A percentile compares a stretch with the other conserved stretches of the same genome.
Conservation (phyloP, 768 basidiomycete genomes). For the Kwoniella dendrophila region DNA sequence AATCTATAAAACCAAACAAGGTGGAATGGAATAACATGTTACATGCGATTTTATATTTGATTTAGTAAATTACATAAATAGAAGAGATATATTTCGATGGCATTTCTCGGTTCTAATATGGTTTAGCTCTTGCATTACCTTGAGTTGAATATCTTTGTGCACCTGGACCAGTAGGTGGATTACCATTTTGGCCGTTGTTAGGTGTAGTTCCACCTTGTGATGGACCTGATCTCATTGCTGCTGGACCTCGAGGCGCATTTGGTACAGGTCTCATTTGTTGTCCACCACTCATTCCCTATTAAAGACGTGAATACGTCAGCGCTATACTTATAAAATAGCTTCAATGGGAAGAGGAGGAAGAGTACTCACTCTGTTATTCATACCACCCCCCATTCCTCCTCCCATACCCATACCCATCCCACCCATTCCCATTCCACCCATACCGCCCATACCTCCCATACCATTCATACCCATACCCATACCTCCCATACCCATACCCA, state of each 20-base stretch:
- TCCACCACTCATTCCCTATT: constrained; percentile 9
- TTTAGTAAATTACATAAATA: too few species aligned
- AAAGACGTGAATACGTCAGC: too few species aligned
- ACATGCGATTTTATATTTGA: too few species aligned
- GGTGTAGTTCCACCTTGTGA: constrained; percentile 17
- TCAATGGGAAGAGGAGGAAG: too few species aligned
- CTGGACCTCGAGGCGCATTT: constrained; percentile 54
- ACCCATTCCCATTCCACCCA: constrained; percentile 41
- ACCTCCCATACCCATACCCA: constrained; percentile 29
- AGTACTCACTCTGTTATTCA: constrained; percentile 23
- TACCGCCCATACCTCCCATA: constrained; percentile 56
- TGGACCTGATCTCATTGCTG: constrained; percentile 48
- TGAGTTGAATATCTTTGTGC: constrained; percentile 54
- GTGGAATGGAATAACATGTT: too few species aligned
- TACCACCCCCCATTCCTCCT: constrained; percentile 29
- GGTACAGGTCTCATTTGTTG: constrained; percentile 33
- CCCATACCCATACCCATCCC: constrained; percentile 32
- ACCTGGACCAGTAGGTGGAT: constrained; percentile 21
- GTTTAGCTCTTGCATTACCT: constrained; percentile 49
- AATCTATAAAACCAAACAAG: too few species aligned
- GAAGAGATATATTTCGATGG: too few species aligned
- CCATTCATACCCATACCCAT: constrained; percentile 44
- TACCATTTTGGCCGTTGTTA: constrained; percentile 4
- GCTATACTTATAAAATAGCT: too few species aligned
- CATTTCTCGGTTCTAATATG: constrained; percentile 40